A percentile compares a stretch with the other conserved stretches of the same genome.
These are phyloP conservation scores for Carex scoparia DNA, from an alignment of 176 grass and related monocot species.

Conservation along the genomic window DNA sequence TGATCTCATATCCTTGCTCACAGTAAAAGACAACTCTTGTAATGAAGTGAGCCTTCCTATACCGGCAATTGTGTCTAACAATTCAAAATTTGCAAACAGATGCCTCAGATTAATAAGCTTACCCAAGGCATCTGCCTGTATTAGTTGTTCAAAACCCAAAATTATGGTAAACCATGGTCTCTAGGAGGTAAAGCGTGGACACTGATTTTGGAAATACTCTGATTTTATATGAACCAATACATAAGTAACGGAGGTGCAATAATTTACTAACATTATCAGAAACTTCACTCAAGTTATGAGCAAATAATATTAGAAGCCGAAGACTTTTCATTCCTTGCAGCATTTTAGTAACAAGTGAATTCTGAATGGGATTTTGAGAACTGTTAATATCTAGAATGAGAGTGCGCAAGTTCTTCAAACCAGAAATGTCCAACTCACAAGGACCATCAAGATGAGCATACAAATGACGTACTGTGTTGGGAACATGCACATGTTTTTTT, in stretches of 20 bases:
- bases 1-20: not conserved
- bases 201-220: not conserved
- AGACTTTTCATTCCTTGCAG: constrained; percentile 15
- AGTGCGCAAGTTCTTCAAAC: not conserved
- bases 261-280: not conserved
- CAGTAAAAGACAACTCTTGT: constrained; percentile 13
- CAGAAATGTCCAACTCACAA: not conserved
- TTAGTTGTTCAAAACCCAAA: not conserved
- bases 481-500: not conserved
- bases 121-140: not conserved
- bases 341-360: not conserved
- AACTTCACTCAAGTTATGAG: not conserved
- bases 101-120: constrained; percentile 26
- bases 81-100: not conserved
- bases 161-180: not conserved
- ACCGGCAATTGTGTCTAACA: not conserved
- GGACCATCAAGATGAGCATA: not conserved
- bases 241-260: constrained; percentile 14
- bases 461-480: constrained; percentile 14
- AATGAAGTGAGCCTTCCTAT: constrained; percentile 7
- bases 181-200: constrained; percentile 11
- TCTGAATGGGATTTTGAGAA: not conserved
- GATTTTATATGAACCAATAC: too few relatives aligned
- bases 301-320: not conserved
- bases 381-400: not conserved